These are phyloP conservation scores for Xylariaceae sp. DNA, from an alignment of 2,329 filamentous ascomycete genomes.

Conservation along the genomic window DNA sequence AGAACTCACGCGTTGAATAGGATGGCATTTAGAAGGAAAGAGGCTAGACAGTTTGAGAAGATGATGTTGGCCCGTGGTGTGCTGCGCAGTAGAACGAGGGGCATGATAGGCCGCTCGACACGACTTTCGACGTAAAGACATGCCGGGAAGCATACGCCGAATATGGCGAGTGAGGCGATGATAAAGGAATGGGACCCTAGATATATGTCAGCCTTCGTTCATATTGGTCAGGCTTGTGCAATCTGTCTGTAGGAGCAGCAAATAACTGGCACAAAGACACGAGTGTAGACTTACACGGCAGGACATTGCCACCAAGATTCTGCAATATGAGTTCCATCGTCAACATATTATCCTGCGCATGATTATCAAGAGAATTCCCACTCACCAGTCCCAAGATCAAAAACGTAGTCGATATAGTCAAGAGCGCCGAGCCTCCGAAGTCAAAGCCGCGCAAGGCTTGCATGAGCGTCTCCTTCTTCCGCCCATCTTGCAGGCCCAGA, in stretches of 20 bases:
- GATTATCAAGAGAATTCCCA: slow-evolving; percentile 10
- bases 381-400: slow-evolving; percentile 65
- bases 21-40: slow-evolving; percentile 61
- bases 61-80: slow-evolving; percentile 64
- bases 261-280: not conserved
- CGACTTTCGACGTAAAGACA: slow-evolving; percentile 61
- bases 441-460: slow-evolving; percentile 65
- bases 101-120: slow-evolving; percentile 65
- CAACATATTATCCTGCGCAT: slow-evolving; percentile 8
- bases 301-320: slow-evolving; percentile 68
- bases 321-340: slow-evolving; percentile 33
- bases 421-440: slow-evolving; percentile 58
- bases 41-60: slow-evolving; percentile 59
- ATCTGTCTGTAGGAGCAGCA: no score
- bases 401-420: slow-evolving; percentile 61
- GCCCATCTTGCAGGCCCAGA: slow-evolving; percentile 55
- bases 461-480: slow-evolving; percentile 49
- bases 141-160: slow-evolving; percentile 54
- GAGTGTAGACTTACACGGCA: slow-evolving; percentile 55
- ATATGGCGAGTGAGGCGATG: slow-evolving; percentile 57
- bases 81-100: slow-evolving; percentile 57
- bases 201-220: not conserved
- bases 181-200: slow-evolving; percentile 65
- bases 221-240: no score
- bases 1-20: slow-evolving; percentile 63